A percentile compares a stretch with the other conserved stretches of the same genome.
Conservation (phyloP, 352 stramenopile species). For the Phytophthora hybrid region DNA sequence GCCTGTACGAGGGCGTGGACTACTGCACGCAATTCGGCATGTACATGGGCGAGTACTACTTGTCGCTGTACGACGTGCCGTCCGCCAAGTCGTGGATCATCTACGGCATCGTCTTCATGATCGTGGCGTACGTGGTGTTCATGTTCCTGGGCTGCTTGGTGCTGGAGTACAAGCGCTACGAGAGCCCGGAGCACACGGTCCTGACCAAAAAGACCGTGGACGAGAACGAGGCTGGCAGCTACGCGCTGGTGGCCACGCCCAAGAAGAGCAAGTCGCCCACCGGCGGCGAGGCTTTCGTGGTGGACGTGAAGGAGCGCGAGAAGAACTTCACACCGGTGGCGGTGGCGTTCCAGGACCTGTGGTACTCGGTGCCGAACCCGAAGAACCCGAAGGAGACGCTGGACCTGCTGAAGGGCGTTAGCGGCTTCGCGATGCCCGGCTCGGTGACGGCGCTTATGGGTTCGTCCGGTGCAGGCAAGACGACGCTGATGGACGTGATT, state of each 20-base stretch:
- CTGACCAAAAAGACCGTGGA: not conserved
- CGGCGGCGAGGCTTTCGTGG: slow-evolving; percentile 2
- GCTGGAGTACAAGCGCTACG: slow-evolving; percentile 11
- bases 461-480: slow-evolving; percentile 76
- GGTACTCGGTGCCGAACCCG: slow-evolving; percentile 48
- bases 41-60: slow-evolving; percentile 47
- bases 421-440: slow-evolving; percentile 51
- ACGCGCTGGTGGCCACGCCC: slow-evolving; percentile 16
- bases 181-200: slow-evolving; percentile 5
- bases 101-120: slow-evolving; percentile 23
- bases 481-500: slow-evolving; percentile 94
- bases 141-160: slow-evolving; percentile 10
- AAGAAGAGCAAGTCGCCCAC: slow-evolving; percentile 16
- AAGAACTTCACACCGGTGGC: slow-evolving; percentile 45
- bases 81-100: not conserved
- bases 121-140: slow-evolving; percentile 12
- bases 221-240: slow-evolving; percentile 10
- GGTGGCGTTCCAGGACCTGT: slow-evolving; percentile 45
- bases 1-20: slow-evolving; percentile 38
- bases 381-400: slow-evolving; percentile 50
- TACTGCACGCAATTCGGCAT: slow-evolving; percentile 37
- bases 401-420: slow-evolving; percentile 69
- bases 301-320: slow-evolving; percentile 29
- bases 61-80: slow-evolving; percentile 37
- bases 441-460: slow-evolving; percentile 91